Percentiles rank a stretch among this genome's conserved stretches.
These are phyloP conservation scores for Cubamyces sp. DNA, from an alignment of 768 basidiomycete species.

Conservation along the genomic window DNA sequence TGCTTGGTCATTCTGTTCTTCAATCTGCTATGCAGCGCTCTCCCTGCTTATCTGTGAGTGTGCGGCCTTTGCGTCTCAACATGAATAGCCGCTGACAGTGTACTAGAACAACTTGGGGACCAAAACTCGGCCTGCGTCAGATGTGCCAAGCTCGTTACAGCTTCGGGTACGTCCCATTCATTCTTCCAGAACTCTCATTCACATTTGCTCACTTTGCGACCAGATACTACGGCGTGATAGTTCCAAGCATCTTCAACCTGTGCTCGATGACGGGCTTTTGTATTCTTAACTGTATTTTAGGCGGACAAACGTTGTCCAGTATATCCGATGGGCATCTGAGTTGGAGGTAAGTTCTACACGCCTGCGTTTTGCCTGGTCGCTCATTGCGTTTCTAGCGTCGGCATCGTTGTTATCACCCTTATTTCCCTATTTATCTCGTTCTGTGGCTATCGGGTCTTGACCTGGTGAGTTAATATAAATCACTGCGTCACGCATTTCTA, in stretches of 20 bases:
- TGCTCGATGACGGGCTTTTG: slow-evolving; percentile 59
- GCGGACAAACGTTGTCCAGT: slow-evolving; percentile 61
- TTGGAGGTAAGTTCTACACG: slow-evolving; percentile 46
- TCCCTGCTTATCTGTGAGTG: slow-evolving; percentile 49
- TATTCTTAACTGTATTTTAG: slow-evolving; percentile 62
- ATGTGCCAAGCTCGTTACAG: slow-evolving; percentile 76
- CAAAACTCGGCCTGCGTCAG: slow-evolving; percentile 77
- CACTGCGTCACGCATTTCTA: not conserved
- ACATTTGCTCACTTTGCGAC: slow-evolving; percentile 15
- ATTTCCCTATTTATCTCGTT: slow-evolving; percentile 71
- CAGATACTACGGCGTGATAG: slow-evolving; percentile 60
- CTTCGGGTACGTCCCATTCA: slow-evolving; percentile 50
- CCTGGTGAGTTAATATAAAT: slow-evolving; percentile 42
- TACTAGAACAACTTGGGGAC: slow-evolving; percentile 68
- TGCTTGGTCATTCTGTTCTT: slow-evolving; percentile 50
- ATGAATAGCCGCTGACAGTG: not conserved
- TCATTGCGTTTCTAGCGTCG: slow-evolving; percentile 52
- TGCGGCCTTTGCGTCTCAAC: not conserved
- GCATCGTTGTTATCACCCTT: slow-evolving; percentile 77
- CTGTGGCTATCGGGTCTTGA: slow-evolving; percentile 67
- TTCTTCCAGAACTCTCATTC: slow-evolving; percentile 36
- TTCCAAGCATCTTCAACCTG: slow-evolving; percentile 52
- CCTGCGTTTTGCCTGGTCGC: not conserved
- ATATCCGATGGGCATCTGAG: slow-evolving; percentile 51
- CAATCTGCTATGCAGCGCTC: slow-evolving; percentile 46